Conservation (phyloP, 148 eudicot genomes). For the Arctostaphylos glauca region DNA sequence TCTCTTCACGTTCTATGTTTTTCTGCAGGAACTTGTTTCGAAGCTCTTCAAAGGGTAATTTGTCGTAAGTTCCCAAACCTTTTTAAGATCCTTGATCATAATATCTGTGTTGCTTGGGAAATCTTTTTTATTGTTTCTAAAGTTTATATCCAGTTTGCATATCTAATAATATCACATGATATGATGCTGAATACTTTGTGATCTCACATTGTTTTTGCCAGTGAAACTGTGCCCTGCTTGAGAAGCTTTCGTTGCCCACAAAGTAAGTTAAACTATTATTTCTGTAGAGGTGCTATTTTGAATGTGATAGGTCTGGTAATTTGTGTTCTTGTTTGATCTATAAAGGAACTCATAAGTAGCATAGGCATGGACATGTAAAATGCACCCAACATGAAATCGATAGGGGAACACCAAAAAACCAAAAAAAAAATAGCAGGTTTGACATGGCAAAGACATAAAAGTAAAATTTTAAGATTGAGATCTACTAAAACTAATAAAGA, state of each 20-base stretch:
- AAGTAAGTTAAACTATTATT: slow-evolving; percentile 15
- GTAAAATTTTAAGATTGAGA: not conserved
- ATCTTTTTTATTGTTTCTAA: not conserved
- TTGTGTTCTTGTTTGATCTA: not conserved
- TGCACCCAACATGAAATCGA: not conserved
- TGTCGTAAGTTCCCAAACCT: slow-evolving; percentile 16
- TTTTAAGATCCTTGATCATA: not conserved
- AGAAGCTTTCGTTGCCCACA: not conserved
- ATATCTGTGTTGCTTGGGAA: not conserved
- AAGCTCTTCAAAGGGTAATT: slow-evolving; percentile 12
- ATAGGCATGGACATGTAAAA: not conserved
- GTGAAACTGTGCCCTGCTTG: slow-evolving; percentile 26
- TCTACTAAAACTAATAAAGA: too few relatives aligned
- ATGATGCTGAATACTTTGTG: not conserved
- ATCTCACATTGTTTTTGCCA: slow-evolving; percentile 12
- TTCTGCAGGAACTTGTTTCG: slow-evolving; percentile 28
- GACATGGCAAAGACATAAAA: not conserved
- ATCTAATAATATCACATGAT: not conserved
- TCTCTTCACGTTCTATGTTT: not conserved
- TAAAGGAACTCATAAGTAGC: not conserved
- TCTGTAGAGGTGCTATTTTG: not conserved
- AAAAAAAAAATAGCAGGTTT: not conserved
- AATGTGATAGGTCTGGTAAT: not conserved
- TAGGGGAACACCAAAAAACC: not conserved
- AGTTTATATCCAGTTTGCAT: not conserved